These are phyloP conservation scores for Colletotrichum orchidophilum DNA, from an alignment of 2,329 filamentous ascomycete genomes.

Conservation along the genomic window DNA sequence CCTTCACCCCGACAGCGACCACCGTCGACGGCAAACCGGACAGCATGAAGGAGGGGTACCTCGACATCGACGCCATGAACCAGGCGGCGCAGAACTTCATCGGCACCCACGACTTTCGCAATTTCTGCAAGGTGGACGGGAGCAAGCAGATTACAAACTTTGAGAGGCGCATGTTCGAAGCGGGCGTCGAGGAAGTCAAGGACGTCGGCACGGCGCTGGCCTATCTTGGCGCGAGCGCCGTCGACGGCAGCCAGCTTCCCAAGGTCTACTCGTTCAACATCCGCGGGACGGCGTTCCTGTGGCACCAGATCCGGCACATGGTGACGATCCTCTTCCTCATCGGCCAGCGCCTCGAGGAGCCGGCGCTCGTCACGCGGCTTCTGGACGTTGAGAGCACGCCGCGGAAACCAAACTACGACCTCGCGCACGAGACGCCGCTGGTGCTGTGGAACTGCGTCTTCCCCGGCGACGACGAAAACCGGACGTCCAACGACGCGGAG, in stretches of 20 bases:
- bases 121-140: conserved; percentile 94
- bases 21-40: conserved; percentile 42
- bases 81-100: conserved; percentile 81
- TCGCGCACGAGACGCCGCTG: conserved; percentile 89
- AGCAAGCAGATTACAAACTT: conserved; percentile 91
- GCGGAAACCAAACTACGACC: conserved; percentile 84
- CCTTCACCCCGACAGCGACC: conserved; percentile 74
- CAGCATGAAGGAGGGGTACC: conserved; percentile 72
- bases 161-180: conserved; percentile 79
- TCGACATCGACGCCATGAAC: conserved; percentile 89
- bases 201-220: conserved; percentile 62
- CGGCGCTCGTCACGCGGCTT: conserved; percentile 76
- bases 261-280: conserved; percentile 91
- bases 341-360: conserved; percentile 85
- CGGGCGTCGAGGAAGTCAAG: conserved; percentile 78
- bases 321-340: conserved; percentile 92
- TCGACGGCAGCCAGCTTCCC: conserved; percentile 45
- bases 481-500: conserved; percentile 45
- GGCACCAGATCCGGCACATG: conserved; percentile 98
- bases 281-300: conserved; percentile 91
- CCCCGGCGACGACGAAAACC: conserved; percentile 56
- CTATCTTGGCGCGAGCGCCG: conserved; percentile 55
- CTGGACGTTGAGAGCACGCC: conserved; percentile 79
- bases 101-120: conserved; percentile 92
- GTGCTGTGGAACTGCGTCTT: conserved; percentile 98